These are phyloP conservation scores for Aureobasidium sp. DNA, from an alignment of 2,329 filamentous ascomycete species.

Conservation along the genomic window DNA sequence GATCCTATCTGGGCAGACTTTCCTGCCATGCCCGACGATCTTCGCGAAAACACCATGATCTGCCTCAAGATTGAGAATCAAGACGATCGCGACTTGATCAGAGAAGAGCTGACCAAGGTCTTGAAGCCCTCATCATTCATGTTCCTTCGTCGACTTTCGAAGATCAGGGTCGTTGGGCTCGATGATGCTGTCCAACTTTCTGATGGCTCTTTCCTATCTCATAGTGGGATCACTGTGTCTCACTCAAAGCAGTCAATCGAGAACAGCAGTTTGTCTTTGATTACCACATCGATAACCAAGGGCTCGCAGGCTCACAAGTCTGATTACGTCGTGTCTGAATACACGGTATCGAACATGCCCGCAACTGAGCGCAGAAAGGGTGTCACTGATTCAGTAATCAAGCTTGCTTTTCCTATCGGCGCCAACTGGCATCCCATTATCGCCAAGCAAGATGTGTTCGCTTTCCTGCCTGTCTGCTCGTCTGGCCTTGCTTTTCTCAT, in stretches of 20 bases:
- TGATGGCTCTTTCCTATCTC: not conserved
- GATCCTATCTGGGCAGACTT: slow-evolving; percentile 27
- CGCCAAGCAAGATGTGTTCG: slow-evolving; percentile 20
- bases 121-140: slow-evolving; percentile 27
- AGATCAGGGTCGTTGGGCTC: slow-evolving; percentile 21
- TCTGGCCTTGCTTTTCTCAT: slow-evolving; percentile 24
- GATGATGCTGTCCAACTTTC: not conserved
- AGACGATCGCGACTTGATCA: slow-evolving; percentile 12
- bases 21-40: slow-evolving; percentile 22
- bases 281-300: not conserved
- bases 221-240: not conserved
- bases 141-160: slow-evolving; percentile 28
- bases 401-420: slow-evolving; percentile 23
- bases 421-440: slow-evolving; percentile 12
- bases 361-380: slow-evolving; percentile 17
- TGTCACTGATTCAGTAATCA: slow-evolving; percentile 19
- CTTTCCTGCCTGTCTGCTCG: slow-evolving; percentile 23
- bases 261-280: not conserved
- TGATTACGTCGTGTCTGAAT: slow-evolving; percentile 15
- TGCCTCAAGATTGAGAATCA: slow-evolving; percentile 22
- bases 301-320: not conserved
- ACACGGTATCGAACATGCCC: slow-evolving; percentile 18
- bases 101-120: slow-evolving; percentile 16
- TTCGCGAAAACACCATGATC: slow-evolving; percentile 20
- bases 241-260: not conserved